These are phyloP conservation scores for Lepidium aucheri DNA, from an alignment of 345 rosid species.

Conservation along the genomic window DNA sequence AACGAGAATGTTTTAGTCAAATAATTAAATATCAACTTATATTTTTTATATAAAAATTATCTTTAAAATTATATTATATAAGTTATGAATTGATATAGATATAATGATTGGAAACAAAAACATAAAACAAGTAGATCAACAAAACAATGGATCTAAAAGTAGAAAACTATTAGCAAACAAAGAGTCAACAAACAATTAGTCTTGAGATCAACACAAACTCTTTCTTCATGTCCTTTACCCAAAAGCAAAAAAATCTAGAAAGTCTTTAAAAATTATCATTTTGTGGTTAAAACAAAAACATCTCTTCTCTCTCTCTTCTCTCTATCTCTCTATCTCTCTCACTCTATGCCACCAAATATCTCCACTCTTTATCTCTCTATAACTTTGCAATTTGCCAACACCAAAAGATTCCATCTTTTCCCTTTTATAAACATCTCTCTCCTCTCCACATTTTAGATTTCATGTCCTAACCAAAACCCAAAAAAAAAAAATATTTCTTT, in stretches of 20 bases:
- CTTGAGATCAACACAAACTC: neutral
- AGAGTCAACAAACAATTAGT: neutral
- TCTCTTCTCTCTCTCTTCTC: neutral
- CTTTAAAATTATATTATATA: too few species aligned
- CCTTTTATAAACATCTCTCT: neutral
- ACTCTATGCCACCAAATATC: slow-evolving; percentile 10
- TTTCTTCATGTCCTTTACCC: neutral
- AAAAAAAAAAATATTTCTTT: neutral
- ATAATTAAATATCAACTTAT: too few species aligned
- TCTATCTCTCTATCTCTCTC: neutral
- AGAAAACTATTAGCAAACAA: neutral
- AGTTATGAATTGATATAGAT: too few species aligned
- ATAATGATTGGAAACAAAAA: too few species aligned
- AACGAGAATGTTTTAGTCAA: too few species aligned
- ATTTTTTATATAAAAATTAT: too few species aligned
- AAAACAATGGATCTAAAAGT: neutral
- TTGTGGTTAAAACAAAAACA: neutral
- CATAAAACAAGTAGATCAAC: too few species aligned
- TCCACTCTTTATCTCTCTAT: slow-evolving; percentile 23
- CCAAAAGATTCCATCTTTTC: slow-evolving; percentile 22
- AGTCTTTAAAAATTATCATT: slow-evolving; percentile 3
- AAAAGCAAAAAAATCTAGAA: neutral
- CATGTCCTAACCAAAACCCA: neutral
- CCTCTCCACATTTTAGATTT: neutral
- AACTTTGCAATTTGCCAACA: slow-evolving; percentile 4